Evolutionary conservation across 2,329 filamentous ascomycete genomes (phyloP), one percentile per base, ranked within the genome.

Genomic region (Xylariaceae sp.): DNA sequence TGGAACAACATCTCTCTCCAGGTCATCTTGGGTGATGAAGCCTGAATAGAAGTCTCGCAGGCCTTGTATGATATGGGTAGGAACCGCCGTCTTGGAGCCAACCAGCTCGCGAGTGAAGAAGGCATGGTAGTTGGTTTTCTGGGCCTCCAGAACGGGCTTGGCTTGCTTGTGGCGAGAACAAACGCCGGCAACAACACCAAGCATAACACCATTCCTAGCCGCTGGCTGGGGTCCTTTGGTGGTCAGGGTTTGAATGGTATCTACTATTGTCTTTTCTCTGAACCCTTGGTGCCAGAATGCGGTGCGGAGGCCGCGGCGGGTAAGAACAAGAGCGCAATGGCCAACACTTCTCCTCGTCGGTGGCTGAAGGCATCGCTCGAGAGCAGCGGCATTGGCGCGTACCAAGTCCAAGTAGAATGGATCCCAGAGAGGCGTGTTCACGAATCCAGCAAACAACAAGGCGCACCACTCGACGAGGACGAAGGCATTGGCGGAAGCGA

Each of bases 401-500:
- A 94, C 69, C 34, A 93, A 69, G 25, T 88, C 82, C 53, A 74
- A 61, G 42, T 80, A 79, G 64, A 83, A 82, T 58, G 73, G 73
- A 40, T 80, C 77, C 84, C 83, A 90, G 35, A 79, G 65, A 8
- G 75, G 62, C 14, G 78, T 79, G 38, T 76, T 75, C 23, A 79
- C 79, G 21, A 90, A 73, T 47, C 85, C 76, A 59, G 91, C 83
- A 55, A 95, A 78, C 40, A 96, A 69, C 47, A 92, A 66, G 47
- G 85, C 86, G 65, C 83, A 89, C 92, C 92, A 98, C 66, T 95
- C 88, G 12, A 93, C 77, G 55, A 98, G 73, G 39, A 95, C 88
- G 63, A 96, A 95, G 5, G 90, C 87, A 66, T 83, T 94, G 35
- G 78, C 80, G 14, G 86, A 72, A 23, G 92, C 88, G 58, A 97